phyloP scores from a whole-genome alignment of 1,284 basidiomycete species.

The Ustilago trichophora region DNA sequence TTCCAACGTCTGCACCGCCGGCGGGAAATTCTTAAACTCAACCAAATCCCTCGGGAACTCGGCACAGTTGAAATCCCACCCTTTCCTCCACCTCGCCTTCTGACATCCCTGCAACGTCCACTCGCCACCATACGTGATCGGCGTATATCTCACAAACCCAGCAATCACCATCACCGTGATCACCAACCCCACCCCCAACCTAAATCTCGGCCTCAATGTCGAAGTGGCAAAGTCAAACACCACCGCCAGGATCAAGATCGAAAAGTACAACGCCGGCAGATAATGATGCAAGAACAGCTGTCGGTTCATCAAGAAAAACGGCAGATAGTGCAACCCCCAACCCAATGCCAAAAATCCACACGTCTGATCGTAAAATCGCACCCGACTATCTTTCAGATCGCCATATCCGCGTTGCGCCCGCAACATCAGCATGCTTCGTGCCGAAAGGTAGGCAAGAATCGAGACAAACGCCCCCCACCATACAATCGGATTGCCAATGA shows the following conservation, averaged over 20 bases:
- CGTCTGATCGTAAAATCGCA: slow-evolving; percentile 86
- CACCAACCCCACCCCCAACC: slow-evolving; percentile 81
- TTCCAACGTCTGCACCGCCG: slow-evolving; percentile 38
- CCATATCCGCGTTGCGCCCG: slow-evolving; percentile 88
- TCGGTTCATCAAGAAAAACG: slow-evolving; percentile 94
- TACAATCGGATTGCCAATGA: slow-evolving; percentile 90
- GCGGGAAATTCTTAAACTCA: slow-evolving; percentile 48
- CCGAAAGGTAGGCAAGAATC: slow-evolving; percentile 75
- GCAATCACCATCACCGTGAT: slow-evolving; percentile 79
- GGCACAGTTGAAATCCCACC: slow-evolving; percentile 95
- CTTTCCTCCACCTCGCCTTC: slow-evolving; percentile 82
- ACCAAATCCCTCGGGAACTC: slow-evolving; percentile 50
- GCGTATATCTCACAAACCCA: slow-evolving; percentile 82
- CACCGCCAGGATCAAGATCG: slow-evolving; percentile 79
- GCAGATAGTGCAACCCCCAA: slow-evolving; percentile 92
- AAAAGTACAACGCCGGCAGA: slow-evolving; percentile 93
- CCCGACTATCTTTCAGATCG: slow-evolving; percentile 88
- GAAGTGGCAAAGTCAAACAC: slow-evolving; percentile 88
- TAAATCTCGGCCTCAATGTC: slow-evolving; percentile 77
- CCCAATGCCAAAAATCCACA: slow-evolving; percentile 91
- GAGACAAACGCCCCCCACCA: slow-evolving; percentile 86
- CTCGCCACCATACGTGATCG: slow-evolving; percentile 81
- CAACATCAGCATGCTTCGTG: slow-evolving; percentile 82
- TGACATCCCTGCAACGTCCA: slow-evolving; percentile 87
- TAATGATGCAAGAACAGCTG: slow-evolving; percentile 98